phyloP scores from a whole-genome alignment of 2,329 filamentous ascomycete genomes.

The Paraconiothyrium brasiliense region DNA sequence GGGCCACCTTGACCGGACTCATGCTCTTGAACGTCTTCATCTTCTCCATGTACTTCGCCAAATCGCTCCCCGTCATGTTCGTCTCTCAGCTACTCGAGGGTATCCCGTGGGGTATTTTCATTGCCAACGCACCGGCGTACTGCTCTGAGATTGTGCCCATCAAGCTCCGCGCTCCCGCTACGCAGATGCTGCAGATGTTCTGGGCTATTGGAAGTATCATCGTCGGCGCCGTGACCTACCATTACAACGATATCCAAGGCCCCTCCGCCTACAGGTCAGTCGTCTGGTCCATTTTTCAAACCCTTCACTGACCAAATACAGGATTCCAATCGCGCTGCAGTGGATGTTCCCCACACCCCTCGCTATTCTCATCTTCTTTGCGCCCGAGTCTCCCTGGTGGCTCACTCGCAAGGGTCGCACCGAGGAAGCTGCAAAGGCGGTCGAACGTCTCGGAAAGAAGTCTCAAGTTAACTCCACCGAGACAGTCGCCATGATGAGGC shows the following conservation, averaged over 20 bases:
- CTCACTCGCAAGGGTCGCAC: slow-evolving; percentile 54
- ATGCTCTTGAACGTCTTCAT: slow-evolving; percentile 68
- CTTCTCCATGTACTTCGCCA: slow-evolving; percentile 67
- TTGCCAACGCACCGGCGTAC: slow-evolving; percentile 72
- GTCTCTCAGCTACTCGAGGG: slow-evolving; percentile 68
- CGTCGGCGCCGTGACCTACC: slow-evolving; percentile 65
- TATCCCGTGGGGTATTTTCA: slow-evolving; percentile 72
- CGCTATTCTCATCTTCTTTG: slow-evolving; percentile 54
- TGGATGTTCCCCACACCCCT: slow-evolving; percentile 59
- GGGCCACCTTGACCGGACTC: slow-evolving; percentile 64
- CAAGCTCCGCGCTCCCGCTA: slow-evolving; percentile 64
- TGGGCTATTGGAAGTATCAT: slow-evolving; percentile 71
- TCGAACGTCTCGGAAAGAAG: slow-evolving; percentile 61
- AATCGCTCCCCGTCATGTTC: slow-evolving; percentile 59
- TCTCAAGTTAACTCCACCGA: slow-evolving; percentile 54
- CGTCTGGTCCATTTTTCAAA: neutral
- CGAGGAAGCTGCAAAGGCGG: slow-evolving; percentile 56
- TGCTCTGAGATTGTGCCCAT: slow-evolving; percentile 70
- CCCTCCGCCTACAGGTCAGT: slow-evolving; percentile 31
- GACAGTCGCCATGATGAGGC: slow-evolving; percentile 67
- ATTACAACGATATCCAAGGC: slow-evolving; percentile 53
- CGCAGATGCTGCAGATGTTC: slow-evolving; percentile 72
- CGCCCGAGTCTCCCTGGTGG: slow-evolving; percentile 55
- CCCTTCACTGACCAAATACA: slow-evolving; percentile 23
- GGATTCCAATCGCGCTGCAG: slow-evolving; percentile 48